Percentiles rank a stretch among this genome's conserved stretches.
Conservation (phyloP, 371 early-diverging fungal species). For the Apophysomyces trapeziformis region DNA sequence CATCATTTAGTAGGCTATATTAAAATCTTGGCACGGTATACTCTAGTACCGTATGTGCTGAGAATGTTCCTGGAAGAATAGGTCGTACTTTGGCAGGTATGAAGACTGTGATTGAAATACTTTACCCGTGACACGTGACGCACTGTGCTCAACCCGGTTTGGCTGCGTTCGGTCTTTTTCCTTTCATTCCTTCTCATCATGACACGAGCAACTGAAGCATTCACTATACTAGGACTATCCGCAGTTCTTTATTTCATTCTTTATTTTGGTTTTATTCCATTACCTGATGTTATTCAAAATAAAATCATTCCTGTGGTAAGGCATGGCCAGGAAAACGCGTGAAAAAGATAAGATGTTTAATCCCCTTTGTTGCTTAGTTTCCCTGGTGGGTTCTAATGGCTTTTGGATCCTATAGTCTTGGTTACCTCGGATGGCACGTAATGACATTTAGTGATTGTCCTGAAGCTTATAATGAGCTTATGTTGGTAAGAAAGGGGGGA, state of each 20-base stretch:
- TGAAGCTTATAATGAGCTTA: constrained; percentile 81
- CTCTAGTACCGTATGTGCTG: too few relatives aligned
- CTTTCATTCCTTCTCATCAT: constrained; percentile 25
- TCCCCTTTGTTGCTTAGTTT: constrained; percentile 47
- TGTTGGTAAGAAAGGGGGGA: constrained; percentile 55
- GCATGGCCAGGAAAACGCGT: constrained; percentile 7
- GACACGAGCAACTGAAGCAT: constrained; percentile 70
- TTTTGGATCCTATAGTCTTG: constrained; percentile 86
- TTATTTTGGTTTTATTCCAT: constrained; percentile 58
- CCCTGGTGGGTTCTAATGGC: constrained; percentile 84
- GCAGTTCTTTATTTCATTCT: constrained; percentile 50
- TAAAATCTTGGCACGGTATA: neutral
- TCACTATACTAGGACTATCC: constrained; percentile 47
- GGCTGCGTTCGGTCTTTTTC: neutral
- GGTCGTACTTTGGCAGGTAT: too few relatives aligned
- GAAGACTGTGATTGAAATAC: too few relatives aligned
- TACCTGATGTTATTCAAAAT: constrained; percentile 60
- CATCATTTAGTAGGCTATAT: too few relatives aligned
- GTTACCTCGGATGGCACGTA: constrained; percentile 83
- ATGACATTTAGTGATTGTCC: constrained; percentile 91
- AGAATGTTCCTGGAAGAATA: too few relatives aligned
- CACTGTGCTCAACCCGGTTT: neutral
- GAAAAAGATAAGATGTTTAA: neutral
- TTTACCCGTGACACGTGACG: too few relatives aligned
- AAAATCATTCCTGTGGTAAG: constrained; percentile 65